These are phyloP conservation scores for Pisolithus thermaeus DNA, from an alignment of 1,284 basidiomycete genomes.

Conservation along the genomic window DNA sequence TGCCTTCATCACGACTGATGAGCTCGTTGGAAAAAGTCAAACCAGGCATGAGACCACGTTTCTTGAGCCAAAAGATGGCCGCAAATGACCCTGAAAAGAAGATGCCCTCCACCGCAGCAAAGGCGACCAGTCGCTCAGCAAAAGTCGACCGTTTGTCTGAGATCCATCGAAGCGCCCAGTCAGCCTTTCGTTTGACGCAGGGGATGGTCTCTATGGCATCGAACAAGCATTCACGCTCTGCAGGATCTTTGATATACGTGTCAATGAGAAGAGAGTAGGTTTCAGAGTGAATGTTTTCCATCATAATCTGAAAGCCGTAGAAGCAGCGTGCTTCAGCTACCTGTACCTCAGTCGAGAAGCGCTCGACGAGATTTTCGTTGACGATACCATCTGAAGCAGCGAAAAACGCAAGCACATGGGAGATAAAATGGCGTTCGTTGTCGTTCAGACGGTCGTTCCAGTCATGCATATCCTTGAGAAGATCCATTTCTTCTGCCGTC, in stretches of 20 bases:
- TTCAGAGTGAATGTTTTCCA: conserved; percentile 97
- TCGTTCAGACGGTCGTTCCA: conserved; percentile 93
- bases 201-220: conserved; percentile 94
- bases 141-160: conserved; percentile 80
- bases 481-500: conserved; percentile 98
- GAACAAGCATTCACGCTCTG: conserved; percentile 84
- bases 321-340: conserved; percentile 95
- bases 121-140: conserved; percentile 89
- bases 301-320: conserved; percentile 99
- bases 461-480: conserved; percentile 88
- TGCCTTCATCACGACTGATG: conserved; percentile 95
- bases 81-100: conserved; percentile 97
- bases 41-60: conserved; percentile 97
- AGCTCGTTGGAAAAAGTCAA: conserved; percentile 97
- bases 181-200: conserved; percentile 87
- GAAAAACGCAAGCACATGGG: conserved; percentile 95
- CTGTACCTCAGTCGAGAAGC: conserved; percentile 92
- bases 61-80: conserved; percentile 98
- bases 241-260: conserved; percentile 91
- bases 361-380: conserved; percentile 93
- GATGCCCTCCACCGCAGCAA: conserved; percentile 98
- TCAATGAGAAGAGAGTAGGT: conserved; percentile 98
- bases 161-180: conserved; percentile 95
- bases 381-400: conserved; percentile 95
- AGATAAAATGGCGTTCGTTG: conserved; percentile 94